phyloP scores from a whole-genome alignment of 495 filamentous ascomycete species.

The Penicillium daleae region DNA sequence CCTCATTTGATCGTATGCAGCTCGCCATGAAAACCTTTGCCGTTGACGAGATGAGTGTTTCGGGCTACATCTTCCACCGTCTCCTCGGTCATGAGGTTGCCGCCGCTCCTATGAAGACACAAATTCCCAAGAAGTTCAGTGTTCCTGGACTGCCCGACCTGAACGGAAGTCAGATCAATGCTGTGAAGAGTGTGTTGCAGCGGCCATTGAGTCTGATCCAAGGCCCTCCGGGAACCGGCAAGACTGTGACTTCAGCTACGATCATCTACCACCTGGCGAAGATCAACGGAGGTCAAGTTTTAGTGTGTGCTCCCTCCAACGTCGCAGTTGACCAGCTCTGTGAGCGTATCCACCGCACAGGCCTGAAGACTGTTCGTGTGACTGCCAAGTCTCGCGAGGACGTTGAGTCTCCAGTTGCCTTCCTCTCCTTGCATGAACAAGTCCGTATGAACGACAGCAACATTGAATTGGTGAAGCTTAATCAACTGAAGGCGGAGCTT shows the following conservation, averaged over 20 bases:
- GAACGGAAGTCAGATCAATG: conserved; percentile 94
- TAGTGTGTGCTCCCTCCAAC: conserved; percentile 98
- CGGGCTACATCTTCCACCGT: conserved; percentile 98
- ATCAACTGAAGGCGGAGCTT: conserved; percentile 86
- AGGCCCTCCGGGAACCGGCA: conserved; percentile 94
- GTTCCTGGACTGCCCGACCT: conserved; percentile 95
- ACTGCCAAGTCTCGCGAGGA: conserved; percentile 98
- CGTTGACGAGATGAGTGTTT: conserved; percentile 97
- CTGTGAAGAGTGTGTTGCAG: conserved; percentile 92
- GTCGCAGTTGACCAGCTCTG: conserved; percentile 98
- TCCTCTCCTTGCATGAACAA: conserved; percentile 94
- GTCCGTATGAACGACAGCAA: conserved; percentile 97
- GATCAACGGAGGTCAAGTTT: conserved; percentile 89
- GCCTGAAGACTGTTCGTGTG: conserved; percentile 94
- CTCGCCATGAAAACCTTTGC: conserved; percentile 99
- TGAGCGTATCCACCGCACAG: conserved; percentile 93
- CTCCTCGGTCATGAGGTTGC: conserved; percentile 95
- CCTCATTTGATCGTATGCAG: conserved; percentile 99
- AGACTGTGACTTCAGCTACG: conserved; percentile 98
- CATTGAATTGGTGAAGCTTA: conserved; percentile 86
- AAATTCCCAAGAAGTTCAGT: conserved; percentile 94
- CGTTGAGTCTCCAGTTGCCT: conserved; percentile 94
- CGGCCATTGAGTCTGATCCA: conserved; percentile 95
- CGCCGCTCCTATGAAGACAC: conserved; percentile 94
- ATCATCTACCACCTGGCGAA: conserved; percentile 98